phyloP scores from a whole-genome alignment of 768 basidiomycete genomes.

The Lactarius deliciosus region DNA sequence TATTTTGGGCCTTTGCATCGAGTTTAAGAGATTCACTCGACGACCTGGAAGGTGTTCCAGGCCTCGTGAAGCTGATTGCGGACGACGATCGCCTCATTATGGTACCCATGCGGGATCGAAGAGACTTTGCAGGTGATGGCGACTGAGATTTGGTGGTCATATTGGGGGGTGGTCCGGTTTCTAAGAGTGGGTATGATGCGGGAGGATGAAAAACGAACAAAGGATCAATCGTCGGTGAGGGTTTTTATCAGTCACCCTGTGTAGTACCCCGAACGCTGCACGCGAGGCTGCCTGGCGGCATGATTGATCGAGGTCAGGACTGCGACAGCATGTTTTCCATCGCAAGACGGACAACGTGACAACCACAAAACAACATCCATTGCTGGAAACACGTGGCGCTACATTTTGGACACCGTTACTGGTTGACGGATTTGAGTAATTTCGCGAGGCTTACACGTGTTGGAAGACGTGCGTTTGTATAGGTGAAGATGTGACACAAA shows the following conservation, averaged over 20 bases:
- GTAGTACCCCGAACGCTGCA: slow-evolving; percentile 9
- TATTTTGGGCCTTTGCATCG: slow-evolving; percentile 37
- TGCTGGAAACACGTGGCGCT: slow-evolving; percentile 4
- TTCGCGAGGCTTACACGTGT: slow-evolving; percentile 27
- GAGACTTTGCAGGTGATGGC: slow-evolving; percentile 14
- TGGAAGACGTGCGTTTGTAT: slow-evolving; percentile 18
- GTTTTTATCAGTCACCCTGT: slow-evolving; percentile 21
- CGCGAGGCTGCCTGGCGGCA: slow-evolving; percentile 28
- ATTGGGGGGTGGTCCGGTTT: slow-evolving; percentile 3
- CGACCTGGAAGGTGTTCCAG: slow-evolving; percentile 23
- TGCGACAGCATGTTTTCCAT: slow-evolving; percentile 21
- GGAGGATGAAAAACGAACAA: slow-evolving; percentile 14
- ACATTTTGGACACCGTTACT: not conserved
- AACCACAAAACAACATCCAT: not conserved
- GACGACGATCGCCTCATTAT: slow-evolving; percentile 28
- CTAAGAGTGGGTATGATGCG: slow-evolving; percentile 2
- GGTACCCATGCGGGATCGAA: slow-evolving; percentile 28
- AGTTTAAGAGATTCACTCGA: slow-evolving; percentile 36
- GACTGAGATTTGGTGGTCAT: slow-evolving; percentile 26
- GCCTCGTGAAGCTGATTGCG: slow-evolving; percentile 24
- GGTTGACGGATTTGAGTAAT: slow-evolving; percentile 3
- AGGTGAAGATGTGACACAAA: slow-evolving; percentile 16
- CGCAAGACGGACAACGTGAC: slow-evolving; percentile 18
- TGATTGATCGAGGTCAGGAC: slow-evolving; percentile 28
- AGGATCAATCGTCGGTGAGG: slow-evolving; percentile 18